Percentiles rank a stretch among this genome's conserved stretches.
phyloP scores from a whole-genome alignment of 371 early-diverging fungal species.

The Syncephalastrum racemosum region DNA sequence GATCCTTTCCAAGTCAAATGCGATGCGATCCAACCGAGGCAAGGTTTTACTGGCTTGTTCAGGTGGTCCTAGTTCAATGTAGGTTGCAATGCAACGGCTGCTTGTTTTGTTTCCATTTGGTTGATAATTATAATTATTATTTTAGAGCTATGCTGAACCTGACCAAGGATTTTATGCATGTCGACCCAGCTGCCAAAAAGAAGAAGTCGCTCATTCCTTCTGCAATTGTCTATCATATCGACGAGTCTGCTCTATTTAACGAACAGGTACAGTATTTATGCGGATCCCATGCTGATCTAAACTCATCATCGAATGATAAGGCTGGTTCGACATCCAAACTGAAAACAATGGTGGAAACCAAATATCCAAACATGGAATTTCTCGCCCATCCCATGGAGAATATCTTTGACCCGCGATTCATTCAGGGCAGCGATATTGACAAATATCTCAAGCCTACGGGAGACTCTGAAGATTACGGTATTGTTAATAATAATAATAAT shows the following conservation, averaged over 20 bases:
- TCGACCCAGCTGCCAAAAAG: constrained; percentile 46
- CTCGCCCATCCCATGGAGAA: constrained; percentile 31
- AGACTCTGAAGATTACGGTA: constrained; percentile 16
- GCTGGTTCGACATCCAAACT: constrained; percentile 13
- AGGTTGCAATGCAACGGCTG: constrained; percentile 10
- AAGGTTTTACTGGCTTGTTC: constrained; percentile 81
- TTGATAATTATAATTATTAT: constrained; percentile 1
- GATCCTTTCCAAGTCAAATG: constrained; percentile 48
- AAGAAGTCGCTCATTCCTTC: constrained; percentile 54
- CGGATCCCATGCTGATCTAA: neutral
- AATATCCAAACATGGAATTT: constrained; percentile 29
- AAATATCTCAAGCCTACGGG: constrained; percentile 21
- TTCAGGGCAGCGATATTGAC: constrained; percentile 15
- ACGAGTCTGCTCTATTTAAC: constrained; percentile 63
- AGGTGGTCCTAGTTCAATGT: constrained; percentile 84
- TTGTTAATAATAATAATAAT: too few species aligned
- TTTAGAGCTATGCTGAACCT: constrained; percentile 59
- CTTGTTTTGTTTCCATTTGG: neutral
- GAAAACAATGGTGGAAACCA: constrained; percentile 27
- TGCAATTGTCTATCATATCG: constrained; percentile 73
- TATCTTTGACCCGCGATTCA: constrained; percentile 29
- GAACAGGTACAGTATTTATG: constrained; percentile 23
- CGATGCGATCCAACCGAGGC: constrained; percentile 37
- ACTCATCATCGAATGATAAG: too few species aligned
- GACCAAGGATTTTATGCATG: constrained; percentile 57